These are phyloP conservation scores for Magnusiomyces paraingens DNA, from an alignment of 1,139 yeast genomes.

Conservation along the genomic window DNA sequence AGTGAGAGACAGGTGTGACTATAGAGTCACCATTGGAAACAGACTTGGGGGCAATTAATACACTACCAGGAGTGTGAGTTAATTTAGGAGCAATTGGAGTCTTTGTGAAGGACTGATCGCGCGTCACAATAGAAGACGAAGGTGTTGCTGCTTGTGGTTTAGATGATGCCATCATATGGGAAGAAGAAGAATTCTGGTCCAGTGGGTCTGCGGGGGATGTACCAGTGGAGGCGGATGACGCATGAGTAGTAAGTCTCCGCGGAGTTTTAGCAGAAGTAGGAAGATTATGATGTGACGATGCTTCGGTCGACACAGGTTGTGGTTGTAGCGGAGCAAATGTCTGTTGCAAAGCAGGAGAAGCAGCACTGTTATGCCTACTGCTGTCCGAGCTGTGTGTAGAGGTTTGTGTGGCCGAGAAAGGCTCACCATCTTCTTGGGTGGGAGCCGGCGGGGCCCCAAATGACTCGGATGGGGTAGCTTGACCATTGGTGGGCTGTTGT, in stretches of 20 bases:
- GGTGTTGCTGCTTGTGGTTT: background rate
- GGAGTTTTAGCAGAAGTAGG: conserved; percentile 1
- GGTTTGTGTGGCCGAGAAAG: too few species aligned
- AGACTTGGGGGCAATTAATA: conserved; percentile 2
- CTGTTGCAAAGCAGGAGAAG: too few species aligned
- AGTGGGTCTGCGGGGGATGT: background rate
- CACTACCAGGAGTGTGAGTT: background rate
- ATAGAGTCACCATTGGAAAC: background rate
- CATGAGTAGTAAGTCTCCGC: background rate
- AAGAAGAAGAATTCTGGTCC: background rate
- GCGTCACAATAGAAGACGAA: background rate
- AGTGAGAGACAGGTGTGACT: background rate
- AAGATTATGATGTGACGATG: background rate
- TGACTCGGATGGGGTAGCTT: too few species aligned
- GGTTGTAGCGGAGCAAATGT: too few species aligned
- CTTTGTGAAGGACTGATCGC: background rate
- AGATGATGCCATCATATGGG: background rate
- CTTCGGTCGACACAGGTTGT: too few species aligned
- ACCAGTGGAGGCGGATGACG: background rate
- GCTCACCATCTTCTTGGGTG: too few species aligned
- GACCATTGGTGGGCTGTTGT: too few species aligned
- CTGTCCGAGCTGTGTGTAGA: too few species aligned
- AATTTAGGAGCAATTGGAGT: background rate
- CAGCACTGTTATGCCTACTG: too few species aligned
- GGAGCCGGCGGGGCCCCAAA: too few species aligned